These are phyloP conservation scores for Cyclotella atomus DNA, from an alignment of 108 stramenopile species.

Conservation along the genomic window DNA sequence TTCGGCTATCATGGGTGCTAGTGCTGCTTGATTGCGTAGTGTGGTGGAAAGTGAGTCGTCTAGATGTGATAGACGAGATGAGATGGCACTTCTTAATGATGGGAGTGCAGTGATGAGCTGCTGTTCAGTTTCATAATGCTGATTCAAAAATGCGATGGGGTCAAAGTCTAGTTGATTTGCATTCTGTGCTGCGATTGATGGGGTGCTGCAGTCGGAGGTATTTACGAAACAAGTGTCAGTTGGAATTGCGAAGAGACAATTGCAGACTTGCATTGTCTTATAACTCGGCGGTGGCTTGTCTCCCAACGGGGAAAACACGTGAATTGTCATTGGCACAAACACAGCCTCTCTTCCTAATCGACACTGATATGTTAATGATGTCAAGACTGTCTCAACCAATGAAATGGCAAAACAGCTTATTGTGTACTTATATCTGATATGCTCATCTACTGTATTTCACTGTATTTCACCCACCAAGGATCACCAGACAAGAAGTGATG, in stretches of 20 bases:
- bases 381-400: too few relatives aligned
- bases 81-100: constrained; percentile 69
- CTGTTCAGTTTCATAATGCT: constrained; percentile 75
- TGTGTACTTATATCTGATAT: too few relatives aligned
- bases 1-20: constrained; percentile 57
- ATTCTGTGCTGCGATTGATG: neutral
- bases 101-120: constrained; percentile 65
- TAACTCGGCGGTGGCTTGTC: too few relatives aligned
- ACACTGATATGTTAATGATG: too few relatives aligned
- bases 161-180: constrained; percentile 53
- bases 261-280: neutral
- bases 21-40: constrained; percentile 75
- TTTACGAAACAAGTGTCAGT: too few relatives aligned
- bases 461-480: too few relatives aligned
- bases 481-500: neutral
- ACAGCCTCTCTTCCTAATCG: too few relatives aligned
- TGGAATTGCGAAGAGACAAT: neutral
- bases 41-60: constrained; percentile 80
- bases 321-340: too few relatives aligned
- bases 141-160: constrained; percentile 83
- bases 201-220: neutral
- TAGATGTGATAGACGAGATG: constrained; percentile 64
- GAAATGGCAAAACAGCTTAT: too few relatives aligned
- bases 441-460: too few relatives aligned
- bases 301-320: too few relatives aligned